Evolutionary conservation across 2,329 filamentous ascomycete species (phyloP).

Genomic region (Phialemonium atrogriseum): DNA sequence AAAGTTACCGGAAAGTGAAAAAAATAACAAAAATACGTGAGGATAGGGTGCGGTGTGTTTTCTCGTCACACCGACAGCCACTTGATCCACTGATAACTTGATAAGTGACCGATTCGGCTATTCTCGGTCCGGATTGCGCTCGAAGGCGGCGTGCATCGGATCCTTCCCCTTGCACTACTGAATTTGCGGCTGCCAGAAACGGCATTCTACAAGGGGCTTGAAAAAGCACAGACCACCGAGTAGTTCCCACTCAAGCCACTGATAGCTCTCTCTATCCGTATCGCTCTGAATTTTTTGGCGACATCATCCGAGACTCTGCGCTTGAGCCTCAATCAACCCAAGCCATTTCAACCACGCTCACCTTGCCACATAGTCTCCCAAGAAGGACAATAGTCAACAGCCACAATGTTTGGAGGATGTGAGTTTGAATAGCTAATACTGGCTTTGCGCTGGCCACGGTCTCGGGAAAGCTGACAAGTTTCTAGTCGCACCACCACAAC

Average conservation of each 20-base stretch:
- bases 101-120: background rate
- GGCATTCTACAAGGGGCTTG: slow-evolving; percentile 2
- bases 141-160: background rate
- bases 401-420: slow-evolving; percentile 3
- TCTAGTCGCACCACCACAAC: slow-evolving; percentile 59
- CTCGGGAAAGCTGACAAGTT: too few relatives aligned
- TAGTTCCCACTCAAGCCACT: too few relatives aligned
- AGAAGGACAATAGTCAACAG: background rate
- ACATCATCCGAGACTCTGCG: slow-evolving; percentile 1
- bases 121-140: background rate
- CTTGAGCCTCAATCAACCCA: background rate
- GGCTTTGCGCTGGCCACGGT: too few relatives aligned
- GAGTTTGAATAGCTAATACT: too few relatives aligned
- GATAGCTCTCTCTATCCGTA: too few relatives aligned
- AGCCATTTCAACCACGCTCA: background rate
- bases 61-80: background rate
- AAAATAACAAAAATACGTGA: background rate
- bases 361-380: background rate
- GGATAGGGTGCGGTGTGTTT: background rate
- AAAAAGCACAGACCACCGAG: too few relatives aligned
- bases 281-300: too few relatives aligned
- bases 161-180: background rate
- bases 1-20: background rate
- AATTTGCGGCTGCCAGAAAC: background rate
- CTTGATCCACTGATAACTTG: slow-evolving; percentile 2